Percentiles rank a stretch among this genome's conserved stretches.
Evolutionary conservation across 1,139 yeast species (phyloP).

Genomic region (Tardiomyces digboiensis): DNA sequence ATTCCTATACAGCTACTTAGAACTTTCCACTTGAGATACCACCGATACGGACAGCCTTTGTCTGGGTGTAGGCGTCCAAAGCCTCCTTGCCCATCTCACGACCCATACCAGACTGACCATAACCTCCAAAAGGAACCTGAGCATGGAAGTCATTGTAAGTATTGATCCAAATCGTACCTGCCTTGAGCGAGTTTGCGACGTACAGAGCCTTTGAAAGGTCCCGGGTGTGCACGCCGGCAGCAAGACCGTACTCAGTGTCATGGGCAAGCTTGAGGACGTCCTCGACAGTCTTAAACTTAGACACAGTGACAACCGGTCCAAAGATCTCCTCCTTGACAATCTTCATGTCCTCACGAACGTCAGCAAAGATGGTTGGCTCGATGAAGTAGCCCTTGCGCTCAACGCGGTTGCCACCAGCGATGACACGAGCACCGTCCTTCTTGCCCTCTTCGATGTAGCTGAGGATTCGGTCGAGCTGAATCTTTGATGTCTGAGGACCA

Average conservation of each 20-base stretch:
- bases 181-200: slow-evolving; percentile 57
- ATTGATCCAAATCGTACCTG: slow-evolving; percentile 81
- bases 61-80: slow-evolving; percentile 72
- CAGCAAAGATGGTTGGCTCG: slow-evolving; percentile 71
- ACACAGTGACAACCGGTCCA: slow-evolving; percentile 73
- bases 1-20: background rate
- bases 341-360: slow-evolving; percentile 55
- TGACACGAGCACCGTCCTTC: slow-evolving; percentile 62
- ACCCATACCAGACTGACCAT: slow-evolving; percentile 81
- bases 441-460: slow-evolving; percentile 65
- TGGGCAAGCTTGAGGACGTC: slow-evolving; percentile 66
- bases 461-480: slow-evolving; percentile 68
- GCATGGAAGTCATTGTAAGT: slow-evolving; percentile 79
- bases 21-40: background rate
- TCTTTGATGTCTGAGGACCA: slow-evolving; percentile 79
- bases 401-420: slow-evolving; percentile 40
- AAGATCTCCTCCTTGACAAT: slow-evolving; percentile 79
- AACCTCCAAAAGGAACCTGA: slow-evolving; percentile 76
- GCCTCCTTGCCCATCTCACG: slow-evolving; percentile 89
- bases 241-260: slow-evolving; percentile 70
- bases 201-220: slow-evolving; percentile 48
- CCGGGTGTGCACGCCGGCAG: slow-evolving; percentile 76
- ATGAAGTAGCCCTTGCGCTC: slow-evolving; percentile 61
- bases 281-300: slow-evolving; percentile 63
- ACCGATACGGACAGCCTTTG: slow-evolving; percentile 51